Percentiles rank a stretch among this genome's conserved stretches.
Evolutionary conservation across 352 stramenopile species (phyloP).

Genomic region (Pythium graminicola): DNA sequence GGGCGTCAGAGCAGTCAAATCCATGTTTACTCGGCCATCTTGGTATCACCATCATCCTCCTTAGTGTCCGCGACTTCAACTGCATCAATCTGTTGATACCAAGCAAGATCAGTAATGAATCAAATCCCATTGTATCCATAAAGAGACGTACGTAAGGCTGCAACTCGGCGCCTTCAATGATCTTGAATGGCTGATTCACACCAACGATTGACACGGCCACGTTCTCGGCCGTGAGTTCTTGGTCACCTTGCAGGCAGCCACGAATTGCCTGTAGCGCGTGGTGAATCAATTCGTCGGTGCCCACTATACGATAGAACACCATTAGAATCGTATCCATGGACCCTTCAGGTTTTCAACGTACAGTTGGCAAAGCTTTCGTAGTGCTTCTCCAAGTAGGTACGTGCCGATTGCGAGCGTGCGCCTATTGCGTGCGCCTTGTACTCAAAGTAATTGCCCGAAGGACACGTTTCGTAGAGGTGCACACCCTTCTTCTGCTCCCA

Average conservation of each 20-base stretch:
- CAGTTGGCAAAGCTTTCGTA: slow-evolving; percentile 89
- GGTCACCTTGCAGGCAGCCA: slow-evolving; percentile 94
- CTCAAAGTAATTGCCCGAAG: slow-evolving; percentile 98
- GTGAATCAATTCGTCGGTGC: slow-evolving; percentile 96
- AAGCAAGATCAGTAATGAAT: too few relatives aligned
- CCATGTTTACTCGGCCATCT: slow-evolving; percentile 72
- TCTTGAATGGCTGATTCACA: slow-evolving; percentile 88
- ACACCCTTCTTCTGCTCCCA: slow-evolving; percentile 90
- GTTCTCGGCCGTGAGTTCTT: slow-evolving; percentile 92
- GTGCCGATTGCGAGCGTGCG: slow-evolving; percentile 93
- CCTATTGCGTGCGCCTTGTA: slow-evolving; percentile 98
- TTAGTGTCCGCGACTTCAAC: slow-evolving; percentile 81
- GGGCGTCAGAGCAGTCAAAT: not conserved
- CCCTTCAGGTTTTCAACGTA: slow-evolving; percentile 42
- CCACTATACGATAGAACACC: slow-evolving; percentile 31
- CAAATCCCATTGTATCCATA: too few relatives aligned
- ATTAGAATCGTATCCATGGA: not conserved
- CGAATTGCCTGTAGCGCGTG: slow-evolving; percentile 96
- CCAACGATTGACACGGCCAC: slow-evolving; percentile 93
- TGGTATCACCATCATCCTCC: slow-evolving; percentile 71
- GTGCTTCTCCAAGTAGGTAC: slow-evolving; percentile 99
- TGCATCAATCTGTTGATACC: slow-evolving; percentile 72
- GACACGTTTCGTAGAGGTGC: slow-evolving; percentile 98
- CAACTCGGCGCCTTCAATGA: slow-evolving; percentile 92
- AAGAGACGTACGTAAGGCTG: slow-evolving; percentile 89